These are phyloP conservation scores for Fusarium napiforme DNA, from an alignment of 2,329 filamentous ascomycete genomes.

Conservation along the genomic window DNA sequence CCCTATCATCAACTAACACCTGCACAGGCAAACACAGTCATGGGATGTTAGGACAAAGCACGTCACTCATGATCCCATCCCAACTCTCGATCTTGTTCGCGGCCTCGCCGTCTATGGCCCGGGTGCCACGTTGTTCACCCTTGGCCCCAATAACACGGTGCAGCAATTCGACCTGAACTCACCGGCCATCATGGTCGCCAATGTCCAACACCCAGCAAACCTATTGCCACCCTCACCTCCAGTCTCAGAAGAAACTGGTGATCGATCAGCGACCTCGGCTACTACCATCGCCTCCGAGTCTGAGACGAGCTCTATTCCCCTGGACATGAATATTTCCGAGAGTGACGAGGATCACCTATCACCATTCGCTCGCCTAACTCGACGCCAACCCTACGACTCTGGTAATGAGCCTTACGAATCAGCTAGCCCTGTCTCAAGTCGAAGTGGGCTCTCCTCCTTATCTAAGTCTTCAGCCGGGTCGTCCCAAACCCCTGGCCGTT, in stretches of 20 bases:
- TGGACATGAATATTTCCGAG: slow-evolving; percentile 72
- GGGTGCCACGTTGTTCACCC: slow-evolving; percentile 89
- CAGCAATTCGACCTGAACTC: slow-evolving; percentile 96
- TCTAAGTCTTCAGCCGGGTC: slow-evolving; percentile 67
- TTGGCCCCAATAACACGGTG: slow-evolving; percentile 87
- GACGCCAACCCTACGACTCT: slow-evolving; percentile 70
- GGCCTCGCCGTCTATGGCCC: slow-evolving; percentile 90
- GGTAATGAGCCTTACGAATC: slow-evolving; percentile 72
- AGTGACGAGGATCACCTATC: slow-evolving; percentile 83
- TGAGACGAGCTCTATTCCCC: slow-evolving; percentile 64
- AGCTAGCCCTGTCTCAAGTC: slow-evolving; percentile 73
- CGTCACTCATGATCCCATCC: slow-evolving; percentile 88
- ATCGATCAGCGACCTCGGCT: slow-evolving; percentile 59
- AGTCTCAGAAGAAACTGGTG: slow-evolving; percentile 78
- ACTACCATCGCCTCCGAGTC: slow-evolving; percentile 64
- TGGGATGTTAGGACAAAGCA: slow-evolving; percentile 99
- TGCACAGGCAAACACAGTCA: slow-evolving; percentile 81
- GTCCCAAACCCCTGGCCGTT: slow-evolving; percentile 62
- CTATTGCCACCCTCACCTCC: slow-evolving; percentile 83
- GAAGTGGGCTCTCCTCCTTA: slow-evolving; percentile 69
- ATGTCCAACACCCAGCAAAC: slow-evolving; percentile 86
- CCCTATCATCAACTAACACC: slow-evolving; percentile 48
- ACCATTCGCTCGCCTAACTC: slow-evolving; percentile 78
- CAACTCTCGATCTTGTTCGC: slow-evolving; percentile 82
- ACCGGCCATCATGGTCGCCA: slow-evolving; percentile 81